Conservation (phyloP, 805 yeast genomes). For the Spathaspora arborariae region DNA sequence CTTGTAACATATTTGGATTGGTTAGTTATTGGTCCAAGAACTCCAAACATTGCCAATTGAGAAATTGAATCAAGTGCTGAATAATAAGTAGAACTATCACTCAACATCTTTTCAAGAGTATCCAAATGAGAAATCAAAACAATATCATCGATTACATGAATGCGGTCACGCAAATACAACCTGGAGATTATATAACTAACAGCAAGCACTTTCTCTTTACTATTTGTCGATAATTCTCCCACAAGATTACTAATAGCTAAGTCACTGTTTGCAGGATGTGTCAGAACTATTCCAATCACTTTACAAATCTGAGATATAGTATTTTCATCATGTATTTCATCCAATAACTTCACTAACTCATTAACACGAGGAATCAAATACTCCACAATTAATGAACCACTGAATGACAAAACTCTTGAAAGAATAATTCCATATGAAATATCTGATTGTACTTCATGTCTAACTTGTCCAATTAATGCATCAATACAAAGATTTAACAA, state of each 20-base stretch:
- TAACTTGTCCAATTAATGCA: slow-evolving; percentile 26
- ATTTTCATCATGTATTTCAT: slow-evolving; percentile 17
- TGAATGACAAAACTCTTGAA: slow-evolving; percentile 27
- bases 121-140: slow-evolving; percentile 12
- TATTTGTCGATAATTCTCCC: slow-evolving; percentile 4
- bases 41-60: slow-evolving; percentile 45
- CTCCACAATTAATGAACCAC: slow-evolving; percentile 24
- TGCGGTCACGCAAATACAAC: slow-evolving; percentile 30
- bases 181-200: slow-evolving; percentile 47
- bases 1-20: slow-evolving; percentile 7
- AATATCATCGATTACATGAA: slow-evolving; percentile 9
- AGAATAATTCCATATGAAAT: slow-evolving; percentile 34
- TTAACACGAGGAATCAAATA: slow-evolving; percentile 15
- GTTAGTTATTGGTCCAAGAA: slow-evolving; percentile 31
- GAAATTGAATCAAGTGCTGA: slow-evolving; percentile 36
- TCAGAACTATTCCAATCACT: slow-evolving; percentile 46
- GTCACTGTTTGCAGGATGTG: slow-evolving; percentile 29
- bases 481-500: slow-evolving; percentile 32
- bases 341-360: slow-evolving; percentile 21
- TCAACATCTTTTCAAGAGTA: slow-evolving; percentile 13
- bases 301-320: slow-evolving; percentile 35
- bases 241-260: slow-evolving; percentile 8
- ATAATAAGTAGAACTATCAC: slow-evolving; percentile 17
- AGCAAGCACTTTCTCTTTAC: slow-evolving; percentile 25
- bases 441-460: slow-evolving; percentile 14